Evolutionary conservation across 805 yeast species (phyloP), one percentile per base, ranked within the genome.

Genomic region (Ogataea thermomethanolica): DNA sequence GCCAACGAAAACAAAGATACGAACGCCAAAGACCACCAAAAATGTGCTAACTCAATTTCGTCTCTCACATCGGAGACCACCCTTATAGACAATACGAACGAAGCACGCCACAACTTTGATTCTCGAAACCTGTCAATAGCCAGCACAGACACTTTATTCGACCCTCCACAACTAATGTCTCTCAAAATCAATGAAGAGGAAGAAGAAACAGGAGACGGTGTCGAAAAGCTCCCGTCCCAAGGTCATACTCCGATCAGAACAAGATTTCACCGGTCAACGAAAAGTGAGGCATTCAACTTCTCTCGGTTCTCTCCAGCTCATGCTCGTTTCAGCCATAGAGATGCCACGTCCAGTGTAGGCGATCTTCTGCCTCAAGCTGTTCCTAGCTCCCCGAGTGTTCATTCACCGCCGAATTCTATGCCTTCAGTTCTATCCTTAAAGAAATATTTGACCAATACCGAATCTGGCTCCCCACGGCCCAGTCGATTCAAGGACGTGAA

Each of bases 401-500:
- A 27, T n/a, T 7, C 30, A 13, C 25, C 43, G 8, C 25, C 37
- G 10, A 29, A 25, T 13, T 11, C 38, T 4, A 12, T 29, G 9
- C 35, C 46, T 11, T 25, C 41, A 17, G 21, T 40, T 6, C 22
- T 37, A 12, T 25, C 44, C 8, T 39, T 53, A 13, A 52, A 44
- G 15, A 52, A 40, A 29, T 41, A 34, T 29, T 35, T 43, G n/a
- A 36, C 50, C 5, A 50, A 37, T 37, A 35, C 42, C 2, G 54
- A 48, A 10, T 36, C 50, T 1, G 20, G 43, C 13, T 45, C 53
- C 1, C 39, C 33, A n/a, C 39, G 57, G 37, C 33, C 50, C 13
- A 46, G 43, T 30, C 45, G 59, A 39, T 46, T 57, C 23, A 56
- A 49, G 37, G 55, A 48, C 25, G 27, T 40, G 22, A 54, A 53